phyloP scores from a whole-genome alignment of 371 early-diverging fungal genomes.

The Rhizopus arrhizus region DNA sequence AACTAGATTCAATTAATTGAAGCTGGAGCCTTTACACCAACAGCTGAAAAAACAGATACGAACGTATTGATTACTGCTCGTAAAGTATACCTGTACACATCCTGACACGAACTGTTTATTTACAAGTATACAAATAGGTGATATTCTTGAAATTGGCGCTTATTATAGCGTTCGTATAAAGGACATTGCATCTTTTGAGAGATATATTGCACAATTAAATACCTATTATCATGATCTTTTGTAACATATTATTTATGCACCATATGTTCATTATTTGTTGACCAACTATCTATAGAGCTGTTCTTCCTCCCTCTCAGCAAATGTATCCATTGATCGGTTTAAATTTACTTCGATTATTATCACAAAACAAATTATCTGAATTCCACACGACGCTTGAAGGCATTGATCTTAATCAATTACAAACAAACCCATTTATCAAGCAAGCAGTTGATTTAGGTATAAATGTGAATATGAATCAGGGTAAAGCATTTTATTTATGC shows the following conservation, averaged over 20 bases:
- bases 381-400: constrained; percentile 93
- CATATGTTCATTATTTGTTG: neutral
- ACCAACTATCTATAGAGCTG: constrained; percentile 31
- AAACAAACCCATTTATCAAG: constrained; percentile 79
- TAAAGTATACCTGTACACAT: constrained; percentile 38
- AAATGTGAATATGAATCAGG: neutral
- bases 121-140: constrained; percentile 56
- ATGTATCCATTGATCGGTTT: constrained; percentile 90
- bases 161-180: constrained; percentile 81
- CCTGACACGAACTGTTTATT: neutral
- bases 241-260: constrained; percentile 41
- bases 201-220: constrained; percentile 91
- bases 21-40: constrained; percentile 71
- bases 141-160: constrained; percentile 91
- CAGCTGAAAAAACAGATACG: constrained; percentile 58
- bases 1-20: constrained; percentile 74
- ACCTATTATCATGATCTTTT: constrained; percentile 86
- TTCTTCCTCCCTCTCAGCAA: constrained; percentile 76
- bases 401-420: constrained; percentile 82
- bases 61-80: constrained; percentile 72
- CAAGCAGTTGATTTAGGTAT: constrained; percentile 84
- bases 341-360: constrained; percentile 86
- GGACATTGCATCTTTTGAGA: constrained; percentile 90
- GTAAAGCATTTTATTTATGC: constrained; percentile 30
- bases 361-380: constrained; percentile 92